phyloP scores from a whole-genome alignment of 352 stramenopile species.

The Achlya hypogyna region DNA sequence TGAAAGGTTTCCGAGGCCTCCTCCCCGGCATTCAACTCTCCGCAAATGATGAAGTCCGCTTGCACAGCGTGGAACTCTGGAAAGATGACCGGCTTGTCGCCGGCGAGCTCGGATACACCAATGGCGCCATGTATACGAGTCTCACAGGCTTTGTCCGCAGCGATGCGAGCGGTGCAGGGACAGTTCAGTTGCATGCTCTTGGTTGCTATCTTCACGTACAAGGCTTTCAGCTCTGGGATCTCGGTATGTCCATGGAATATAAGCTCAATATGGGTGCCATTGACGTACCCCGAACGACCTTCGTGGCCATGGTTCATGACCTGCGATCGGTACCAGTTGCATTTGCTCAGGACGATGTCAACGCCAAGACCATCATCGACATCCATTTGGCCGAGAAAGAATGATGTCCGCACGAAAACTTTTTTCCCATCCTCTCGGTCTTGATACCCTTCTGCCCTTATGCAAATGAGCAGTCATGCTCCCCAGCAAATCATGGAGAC shows the following conservation, averaged over 20 bases:
- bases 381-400: background rate
- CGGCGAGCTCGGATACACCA: slow-evolving; percentile 90
- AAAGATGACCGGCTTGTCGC: slow-evolving; percentile 75
- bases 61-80: slow-evolving; percentile 89
- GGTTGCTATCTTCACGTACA: slow-evolving; percentile 59
- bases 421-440: too few species aligned
- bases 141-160: slow-evolving; percentile 62
- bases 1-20: slow-evolving; percentile 68
- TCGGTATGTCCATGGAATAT: slow-evolving; percentile 86
- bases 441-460: too few species aligned
- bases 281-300: slow-evolving; percentile 59
- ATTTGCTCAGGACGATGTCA: background rate
- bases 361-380: slow-evolving; percentile 2
- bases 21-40: slow-evolving; percentile 61
- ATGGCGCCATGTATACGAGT: slow-evolving; percentile 88
- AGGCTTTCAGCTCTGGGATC: slow-evolving; percentile 78
- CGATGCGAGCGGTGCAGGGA: slow-evolving; percentile 58
- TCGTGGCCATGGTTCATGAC: slow-evolving; percentile 58
- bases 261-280: slow-evolving; percentile 72
- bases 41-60: slow-evolving; percentile 42
- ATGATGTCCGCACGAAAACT: too few species aligned
- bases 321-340: background rate
- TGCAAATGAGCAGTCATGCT: too few species aligned
- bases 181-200: slow-evolving; percentile 74
- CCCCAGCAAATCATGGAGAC: too few species aligned